Conservation (phyloP, 805 yeast species). For the Hanseniaspora taiwanica region DNA sequence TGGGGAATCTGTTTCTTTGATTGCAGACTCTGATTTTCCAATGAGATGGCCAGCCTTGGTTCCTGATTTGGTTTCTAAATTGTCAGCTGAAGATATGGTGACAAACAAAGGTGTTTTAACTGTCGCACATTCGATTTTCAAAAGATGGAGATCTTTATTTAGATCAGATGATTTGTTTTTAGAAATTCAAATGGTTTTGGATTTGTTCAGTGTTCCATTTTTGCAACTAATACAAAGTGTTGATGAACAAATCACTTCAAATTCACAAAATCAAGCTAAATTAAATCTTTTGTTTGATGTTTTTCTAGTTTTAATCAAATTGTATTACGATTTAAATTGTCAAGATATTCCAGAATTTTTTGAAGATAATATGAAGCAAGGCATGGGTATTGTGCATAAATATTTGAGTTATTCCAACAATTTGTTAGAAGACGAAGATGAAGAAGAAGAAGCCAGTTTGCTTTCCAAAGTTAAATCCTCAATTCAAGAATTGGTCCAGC, state of each 20-base stretch:
- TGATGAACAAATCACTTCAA: constrained; percentile 47
- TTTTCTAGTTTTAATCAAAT: constrained; percentile 55
- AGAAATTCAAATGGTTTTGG: constrained; percentile 79
- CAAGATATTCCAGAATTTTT: constrained; percentile 98
- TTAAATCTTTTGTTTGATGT: constrained; percentile 54
- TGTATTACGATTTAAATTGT: constrained; percentile 88
- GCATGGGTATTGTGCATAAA: constrained; percentile 74
- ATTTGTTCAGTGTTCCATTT: constrained; percentile 72
- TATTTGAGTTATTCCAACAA: constrained; percentile 53
- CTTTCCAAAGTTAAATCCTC: constrained; percentile 64
- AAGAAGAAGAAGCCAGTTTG: constrained; percentile 53
- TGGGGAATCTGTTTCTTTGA: constrained; percentile 84
- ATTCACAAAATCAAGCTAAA: constrained; percentile 32
- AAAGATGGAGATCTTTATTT: constrained; percentile 91
- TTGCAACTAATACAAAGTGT: constrained; percentile 52
- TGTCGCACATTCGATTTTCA: constrained; percentile 92
- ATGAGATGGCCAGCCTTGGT: constrained; percentile 71
- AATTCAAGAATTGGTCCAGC: constrained; percentile 70
- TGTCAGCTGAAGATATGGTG: constrained; percentile 52
- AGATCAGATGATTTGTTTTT: constrained; percentile 79
- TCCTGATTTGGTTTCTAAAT: constrained; percentile 55
- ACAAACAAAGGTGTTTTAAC: constrained; percentile 74
- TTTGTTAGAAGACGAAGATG: constrained; percentile 39
- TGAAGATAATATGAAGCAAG: constrained; percentile 70
- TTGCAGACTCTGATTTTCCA: constrained; percentile 95